Conservation (phyloP, 305 asterid species). For the Solanum aculeatissimum region DNA sequence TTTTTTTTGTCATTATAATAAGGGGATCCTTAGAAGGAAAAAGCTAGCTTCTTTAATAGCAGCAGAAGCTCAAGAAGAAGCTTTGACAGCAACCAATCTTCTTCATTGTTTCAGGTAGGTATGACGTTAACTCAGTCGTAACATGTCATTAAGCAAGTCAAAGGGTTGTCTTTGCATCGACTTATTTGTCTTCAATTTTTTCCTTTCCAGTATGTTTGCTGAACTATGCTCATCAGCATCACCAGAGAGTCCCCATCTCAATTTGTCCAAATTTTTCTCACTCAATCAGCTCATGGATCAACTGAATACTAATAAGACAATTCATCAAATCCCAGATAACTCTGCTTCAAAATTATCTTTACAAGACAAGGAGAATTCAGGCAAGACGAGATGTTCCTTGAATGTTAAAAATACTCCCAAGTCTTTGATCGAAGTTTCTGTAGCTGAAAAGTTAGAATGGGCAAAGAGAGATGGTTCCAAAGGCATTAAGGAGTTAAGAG, state of each 20-base stretch:
- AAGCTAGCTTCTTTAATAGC: slow-evolving; percentile 62
- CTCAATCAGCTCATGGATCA: slow-evolving; percentile 61
- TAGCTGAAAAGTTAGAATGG: slow-evolving; percentile 68
- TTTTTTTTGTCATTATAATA: background rate
- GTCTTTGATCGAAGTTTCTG: slow-evolving; percentile 17
- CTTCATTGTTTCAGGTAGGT: slow-evolving; percentile 66
- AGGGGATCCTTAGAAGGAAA: slow-evolving; percentile 72
- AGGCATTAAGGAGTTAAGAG: slow-evolving; percentile 36
- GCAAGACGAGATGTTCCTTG: slow-evolving; percentile 13
- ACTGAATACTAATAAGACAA: slow-evolving; percentile 18
- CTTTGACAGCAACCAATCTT: slow-evolving; percentile 56
- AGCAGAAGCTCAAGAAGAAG: slow-evolving; percentile 86
- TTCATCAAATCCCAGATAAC: slow-evolving; percentile 24
- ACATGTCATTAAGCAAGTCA: background rate
- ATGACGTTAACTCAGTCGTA: background rate
- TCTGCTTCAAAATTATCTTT: slow-evolving; percentile 15
- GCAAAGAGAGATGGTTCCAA: slow-evolving; percentile 41
- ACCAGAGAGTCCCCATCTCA: slow-evolving; percentile 58
- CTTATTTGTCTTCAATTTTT: background rate
- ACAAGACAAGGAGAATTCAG: slow-evolving; percentile 33
- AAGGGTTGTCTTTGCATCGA: background rate
- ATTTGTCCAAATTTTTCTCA: slow-evolving; percentile 56
- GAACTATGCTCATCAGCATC: slow-evolving; percentile 66
- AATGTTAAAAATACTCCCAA: slow-evolving; percentile 15
- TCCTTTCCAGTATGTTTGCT: slow-evolving; percentile 49